Evolutionary conservation across 1,284 basidiomycete genomes (phyloP), one percentile per base, ranked within the genome.

Genomic region (Phenoliferia sp.): DNA sequence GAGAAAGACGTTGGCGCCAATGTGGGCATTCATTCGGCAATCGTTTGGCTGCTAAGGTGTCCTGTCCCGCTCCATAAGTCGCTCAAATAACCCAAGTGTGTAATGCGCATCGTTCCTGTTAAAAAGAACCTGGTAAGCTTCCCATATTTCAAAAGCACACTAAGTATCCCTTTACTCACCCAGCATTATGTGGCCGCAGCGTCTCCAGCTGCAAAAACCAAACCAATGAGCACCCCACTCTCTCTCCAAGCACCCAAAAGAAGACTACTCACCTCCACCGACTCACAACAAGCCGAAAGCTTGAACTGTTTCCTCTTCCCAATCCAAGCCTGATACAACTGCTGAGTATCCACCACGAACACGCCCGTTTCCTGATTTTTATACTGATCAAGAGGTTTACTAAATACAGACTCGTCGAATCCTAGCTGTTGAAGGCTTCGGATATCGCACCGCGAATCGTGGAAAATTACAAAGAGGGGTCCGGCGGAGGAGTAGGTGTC

Each of bases 401-500:
- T 15, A 9, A 54, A 54, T 7, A 54, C 7, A 9, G 10, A n/a
- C 22, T 59, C 26, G 7, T 63, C 61, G 44, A 72, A 69, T 5
- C 68, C 70, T 55, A 72, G 65, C 19, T 57, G 48, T 0, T 26
- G 10, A 26, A 72, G 64, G 0, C 66, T 50, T 16, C 32, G 26
- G 26, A 72, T 36, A 48, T 72, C 70, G 9, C n/a, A 35, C 16
- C 66, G 59, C 17, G 70, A 61, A 36, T 72, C 70, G 61, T 72
- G 70, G 57, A 72, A 72, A 36, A 69, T 33, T 63, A 72, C 61
- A 58, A 64, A 69, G n/a, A 69, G 32, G 17, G 64, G 66, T 10
- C 65, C 48, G 3, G 59, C 28, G 10, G 65, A 33, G 28, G 68
- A 66, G 15, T 65, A 39, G 16, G 63, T 59, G 9, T 57, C 29